Conservation (phyloP, 2,329 filamentous ascomycete genomes). For the Xylaria arbuscula region DNA sequence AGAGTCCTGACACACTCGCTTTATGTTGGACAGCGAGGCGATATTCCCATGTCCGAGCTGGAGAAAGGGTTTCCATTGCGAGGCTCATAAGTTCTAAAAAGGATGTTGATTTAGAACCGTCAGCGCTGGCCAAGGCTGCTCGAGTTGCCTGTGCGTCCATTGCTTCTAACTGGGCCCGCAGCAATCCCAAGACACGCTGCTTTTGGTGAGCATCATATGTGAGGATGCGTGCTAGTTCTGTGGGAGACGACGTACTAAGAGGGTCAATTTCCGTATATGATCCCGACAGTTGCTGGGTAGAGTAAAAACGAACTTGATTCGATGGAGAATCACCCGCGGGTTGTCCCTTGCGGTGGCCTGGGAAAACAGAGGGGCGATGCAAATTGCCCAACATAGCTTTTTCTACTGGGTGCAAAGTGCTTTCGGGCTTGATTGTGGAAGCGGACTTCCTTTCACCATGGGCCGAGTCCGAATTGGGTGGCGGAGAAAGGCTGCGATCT, state of each 20-base stretch:
- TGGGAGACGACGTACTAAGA: constrained; percentile 33
- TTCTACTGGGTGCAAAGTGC: constrained; percentile 26
- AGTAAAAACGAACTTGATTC: constrained; percentile 43
- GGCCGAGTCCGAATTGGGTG: constrained; percentile 14
- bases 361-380: constrained; percentile 33
- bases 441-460: background rate
- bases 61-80: constrained; percentile 46
- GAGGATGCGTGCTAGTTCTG: constrained; percentile 38
- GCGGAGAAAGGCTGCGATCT: constrained; percentile 32
- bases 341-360: constrained; percentile 26
- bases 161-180: constrained; percentile 42
- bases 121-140: constrained; percentile 9
- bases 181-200: constrained; percentile 43
- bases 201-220: constrained; percentile 43
- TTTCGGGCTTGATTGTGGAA: background rate
- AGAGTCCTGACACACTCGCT: constrained; percentile 39
- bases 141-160: constrained; percentile 29
- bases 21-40: constrained; percentile 49
- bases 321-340: constrained; percentile 30
- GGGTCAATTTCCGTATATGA: constrained; percentile 24
- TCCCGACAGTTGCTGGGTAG: constrained; percentile 26
- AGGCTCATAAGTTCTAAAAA: constrained; percentile 45
- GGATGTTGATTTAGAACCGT: constrained; percentile 15
- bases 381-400: constrained; percentile 27
- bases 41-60: constrained; percentile 50